Percentiles rank a stretch among this genome's conserved stretches.
phyloP scores from a whole-genome alignment of 305 asterid genomes.

The Solanum hybrid region DNA sequence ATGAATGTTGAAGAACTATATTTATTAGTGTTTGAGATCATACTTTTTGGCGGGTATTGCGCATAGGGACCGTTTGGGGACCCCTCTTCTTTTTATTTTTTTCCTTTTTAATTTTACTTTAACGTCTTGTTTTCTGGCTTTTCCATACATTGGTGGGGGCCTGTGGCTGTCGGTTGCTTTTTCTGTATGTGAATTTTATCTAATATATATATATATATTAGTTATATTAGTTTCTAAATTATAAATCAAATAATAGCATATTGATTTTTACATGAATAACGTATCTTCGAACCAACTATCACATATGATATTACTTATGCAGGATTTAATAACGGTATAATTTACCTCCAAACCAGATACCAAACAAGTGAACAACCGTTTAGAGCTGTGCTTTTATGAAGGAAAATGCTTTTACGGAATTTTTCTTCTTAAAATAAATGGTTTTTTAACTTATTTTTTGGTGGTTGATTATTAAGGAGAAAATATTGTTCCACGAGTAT shows the following conservation, averaged over 20 bases:
- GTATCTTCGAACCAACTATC: accelerated
- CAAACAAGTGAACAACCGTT: background rate
- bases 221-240: no score
- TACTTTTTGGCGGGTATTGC: background rate
- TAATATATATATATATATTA: no score
- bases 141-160: background rate
- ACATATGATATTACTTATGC: accelerated
- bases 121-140: background rate
- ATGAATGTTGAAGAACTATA: background rate
- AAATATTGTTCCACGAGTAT: background rate
- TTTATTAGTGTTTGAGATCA: background rate
- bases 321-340: background rate
- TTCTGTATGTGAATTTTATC: no score
- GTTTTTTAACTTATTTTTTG: background rate
- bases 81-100: background rate
- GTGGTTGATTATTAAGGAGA: background rate
- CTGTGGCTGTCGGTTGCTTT: background rate
- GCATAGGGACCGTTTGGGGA: background rate
- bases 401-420: background rate
- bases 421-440: background rate
- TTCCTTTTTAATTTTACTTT: background rate
- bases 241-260: accelerated
- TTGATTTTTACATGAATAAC: background rate
- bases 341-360: accelerated
- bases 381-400: background rate